A percentile compares a stretch with the other conserved stretches of the same genome.
Evolutionary conservation across 1,284 basidiomycete species (phyloP).

Genomic region (Malassezia brasiliensis): DNA sequence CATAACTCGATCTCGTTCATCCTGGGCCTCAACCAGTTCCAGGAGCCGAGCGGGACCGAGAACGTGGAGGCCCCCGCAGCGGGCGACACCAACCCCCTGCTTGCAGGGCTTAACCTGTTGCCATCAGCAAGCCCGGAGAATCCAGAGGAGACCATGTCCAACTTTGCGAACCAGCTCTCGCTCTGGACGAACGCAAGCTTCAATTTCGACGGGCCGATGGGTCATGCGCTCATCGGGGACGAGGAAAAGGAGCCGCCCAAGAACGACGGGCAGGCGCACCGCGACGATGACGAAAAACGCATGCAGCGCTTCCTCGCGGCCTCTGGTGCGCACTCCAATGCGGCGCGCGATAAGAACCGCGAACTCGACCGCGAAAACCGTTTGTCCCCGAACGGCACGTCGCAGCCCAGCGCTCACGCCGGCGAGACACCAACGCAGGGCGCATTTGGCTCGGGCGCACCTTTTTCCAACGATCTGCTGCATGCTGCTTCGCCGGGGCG

Average conservation of each 20-base stretch:
- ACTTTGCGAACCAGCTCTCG: conserved; percentile 44
- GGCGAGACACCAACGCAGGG: too few relatives aligned
- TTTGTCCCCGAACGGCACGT: neutral
- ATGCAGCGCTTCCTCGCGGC: conserved; percentile 15
- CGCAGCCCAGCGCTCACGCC: neutral
- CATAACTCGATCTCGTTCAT: conserved; percentile 37
- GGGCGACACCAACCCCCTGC: neutral
- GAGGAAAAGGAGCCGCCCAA: conserved; percentile 39
- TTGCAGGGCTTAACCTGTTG: conserved; percentile 7
- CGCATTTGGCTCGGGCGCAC: too few relatives aligned
- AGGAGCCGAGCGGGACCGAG: conserved; percentile 1
- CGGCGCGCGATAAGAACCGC: conserved; percentile 17
- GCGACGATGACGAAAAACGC: conserved; percentile 30
- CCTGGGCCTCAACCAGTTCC: conserved; percentile 39
- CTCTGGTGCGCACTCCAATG: conserved; percentile 15
- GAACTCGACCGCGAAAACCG: conserved; percentile 7
- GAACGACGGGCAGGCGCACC: conserved; percentile 25
- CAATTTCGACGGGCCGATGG: conserved; percentile 46
- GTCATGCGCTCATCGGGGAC: conserved; percentile 43
- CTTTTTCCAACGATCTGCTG: too few relatives aligned
- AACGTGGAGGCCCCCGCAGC: neutral
- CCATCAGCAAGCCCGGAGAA: neutral
- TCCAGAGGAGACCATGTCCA: conserved; percentile 15
- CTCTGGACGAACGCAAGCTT: conserved; percentile 48
- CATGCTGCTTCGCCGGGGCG: too few relatives aligned